Evolutionary conservation across 2,329 filamentous ascomycete genomes (phyloP).

Genomic region (Claviceps sp.): DNA sequence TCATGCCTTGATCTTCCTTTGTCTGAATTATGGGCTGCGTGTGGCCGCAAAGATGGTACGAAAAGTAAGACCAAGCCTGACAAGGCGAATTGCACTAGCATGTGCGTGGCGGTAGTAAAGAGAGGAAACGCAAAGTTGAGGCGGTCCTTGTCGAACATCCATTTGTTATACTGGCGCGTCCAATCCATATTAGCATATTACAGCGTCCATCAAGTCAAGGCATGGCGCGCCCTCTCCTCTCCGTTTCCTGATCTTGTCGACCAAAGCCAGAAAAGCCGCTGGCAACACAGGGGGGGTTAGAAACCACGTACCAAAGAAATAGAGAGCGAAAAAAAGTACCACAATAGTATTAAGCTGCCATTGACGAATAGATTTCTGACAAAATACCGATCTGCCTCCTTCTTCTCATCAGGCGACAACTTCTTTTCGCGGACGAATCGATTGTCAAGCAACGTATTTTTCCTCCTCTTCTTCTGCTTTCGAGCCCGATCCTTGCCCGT

Average conservation of each 20-base stretch:
- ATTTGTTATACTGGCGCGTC: conserved; percentile 80
- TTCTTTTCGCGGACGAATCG: conserved; percentile 47
- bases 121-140: conserved; percentile 89
- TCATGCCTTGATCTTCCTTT: conserved; percentile 37
- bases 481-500: conserved; percentile 59
- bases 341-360: conserved; percentile 66
- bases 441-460: conserved; percentile 57
- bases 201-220: too few relatives aligned
- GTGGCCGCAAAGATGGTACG: conserved; percentile 69
- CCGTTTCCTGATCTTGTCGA: neutral
- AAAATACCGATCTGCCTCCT: conserved; percentile 62
- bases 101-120: conserved; percentile 90
- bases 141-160: conserved; percentile 87
- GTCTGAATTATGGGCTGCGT: conserved; percentile 32
- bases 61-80: conserved; percentile 67
- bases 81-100: conserved; percentile 84
- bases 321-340: conserved; percentile 84
- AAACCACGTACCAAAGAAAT: conserved; percentile 64
- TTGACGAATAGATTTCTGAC: conserved; percentile 59
- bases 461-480: conserved; percentile 50
- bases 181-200: neutral
- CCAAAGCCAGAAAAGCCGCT: neutral
- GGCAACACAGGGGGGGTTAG: neutral
- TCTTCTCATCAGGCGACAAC: conserved; percentile 58
- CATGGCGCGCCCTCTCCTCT: too few relatives aligned